Base-by-base conservation (phyloP, 176 grass and related monocot species). In the Avena eriantha region DNA sequence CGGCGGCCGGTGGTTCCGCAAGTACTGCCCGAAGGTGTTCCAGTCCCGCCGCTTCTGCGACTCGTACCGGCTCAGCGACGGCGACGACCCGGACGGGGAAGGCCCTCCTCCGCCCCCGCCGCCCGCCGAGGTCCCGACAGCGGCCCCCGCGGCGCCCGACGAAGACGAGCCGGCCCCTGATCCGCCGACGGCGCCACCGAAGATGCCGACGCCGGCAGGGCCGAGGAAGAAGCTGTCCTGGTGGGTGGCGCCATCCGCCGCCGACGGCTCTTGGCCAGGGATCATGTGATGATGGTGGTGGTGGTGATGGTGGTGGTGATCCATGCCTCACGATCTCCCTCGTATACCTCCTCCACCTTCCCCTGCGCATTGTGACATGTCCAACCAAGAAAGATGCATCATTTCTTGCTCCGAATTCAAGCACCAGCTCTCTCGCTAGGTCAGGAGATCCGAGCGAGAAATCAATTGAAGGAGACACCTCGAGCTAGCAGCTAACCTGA, bases 21-120 rank as follows among this genome's bases (percentile, higher is more conserved):
- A 86, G 69, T 94, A 97, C 80, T 97, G 95, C 67, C 92, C 88
- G 65, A 97, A 97, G n/a, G 95, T 97, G 90, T 93, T 97, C 95
- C 92, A 97, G 88, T 97, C 95, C 11, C 92, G 92, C 11, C 90
- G 95, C 87, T 97, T 94, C 87, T 97, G 92, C 15, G 92, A 94
- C 85, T 97, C 88, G 66, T 94, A 97, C 14, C 95, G 92, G 84
- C 95, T 97, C 24, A 89, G 82, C 3, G 93, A 92, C 21, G 88
- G 86, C 21, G 92, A 91, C 21, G 90, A 89, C 48, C 74, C 73
- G 10, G 91, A 91, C 54, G 80, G 82, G 3, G 91, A 92, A 1
- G 90, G 84, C 9, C 90, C 81, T 13, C 85, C 68, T 2, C 68
- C 77, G 0, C 29, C 68, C 3, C 90, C 81, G 0, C 64, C 55